Conservation (phyloP, 192 early-diverging fungal genomes). For the Thoreauomyces humboldtii region DNA sequence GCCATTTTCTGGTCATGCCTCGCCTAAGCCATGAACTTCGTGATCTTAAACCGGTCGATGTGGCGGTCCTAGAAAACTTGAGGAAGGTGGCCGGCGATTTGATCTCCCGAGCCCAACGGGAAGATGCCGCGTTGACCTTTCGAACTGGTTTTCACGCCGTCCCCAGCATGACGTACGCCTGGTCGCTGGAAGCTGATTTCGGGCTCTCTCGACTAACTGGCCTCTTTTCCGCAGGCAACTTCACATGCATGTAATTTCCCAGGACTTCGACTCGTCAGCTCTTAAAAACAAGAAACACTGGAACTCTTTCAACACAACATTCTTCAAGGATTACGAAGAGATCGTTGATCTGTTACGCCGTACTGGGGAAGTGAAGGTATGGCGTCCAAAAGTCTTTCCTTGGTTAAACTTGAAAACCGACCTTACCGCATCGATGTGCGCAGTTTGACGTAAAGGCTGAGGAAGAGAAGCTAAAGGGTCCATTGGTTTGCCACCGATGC, state of each 20-base stretch:
- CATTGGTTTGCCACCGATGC: slow-evolving; percentile 56
- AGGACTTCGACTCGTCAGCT: slow-evolving; percentile 50
- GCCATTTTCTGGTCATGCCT: slow-evolving; percentile 56
- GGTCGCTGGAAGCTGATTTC: no score
- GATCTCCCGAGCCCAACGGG: not conserved
- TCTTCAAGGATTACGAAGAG: slow-evolving; percentile 47
- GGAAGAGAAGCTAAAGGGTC: slow-evolving; percentile 40
- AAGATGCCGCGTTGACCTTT: slow-evolving; percentile 33
- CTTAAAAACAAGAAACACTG: slow-evolving; percentile 64
- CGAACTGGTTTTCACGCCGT: slow-evolving; percentile 62
- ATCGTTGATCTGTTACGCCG: slow-evolving; percentile 38
- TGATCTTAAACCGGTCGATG: slow-evolving; percentile 26
- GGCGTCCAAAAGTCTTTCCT: not conserved
- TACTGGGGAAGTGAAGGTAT: slow-evolving; percentile 37
- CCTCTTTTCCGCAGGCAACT: slow-evolving; percentile 38
- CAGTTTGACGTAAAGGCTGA: slow-evolving; percentile 32
- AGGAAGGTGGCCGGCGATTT: slow-evolving; percentile 31
- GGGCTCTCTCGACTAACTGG: no score
- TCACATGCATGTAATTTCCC: slow-evolving; percentile 64
- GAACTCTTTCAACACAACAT: slow-evolving; percentile 62
- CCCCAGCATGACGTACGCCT: slow-evolving; percentile 55
- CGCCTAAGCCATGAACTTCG: slow-evolving; percentile 41
- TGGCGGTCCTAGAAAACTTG: slow-evolving; percentile 36
- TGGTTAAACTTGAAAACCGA: not conserved
- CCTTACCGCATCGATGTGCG: not conserved